phyloP scores from a whole-genome alignment of 2,329 filamentous ascomycete species.

The Botrytis hyacinthi region DNA sequence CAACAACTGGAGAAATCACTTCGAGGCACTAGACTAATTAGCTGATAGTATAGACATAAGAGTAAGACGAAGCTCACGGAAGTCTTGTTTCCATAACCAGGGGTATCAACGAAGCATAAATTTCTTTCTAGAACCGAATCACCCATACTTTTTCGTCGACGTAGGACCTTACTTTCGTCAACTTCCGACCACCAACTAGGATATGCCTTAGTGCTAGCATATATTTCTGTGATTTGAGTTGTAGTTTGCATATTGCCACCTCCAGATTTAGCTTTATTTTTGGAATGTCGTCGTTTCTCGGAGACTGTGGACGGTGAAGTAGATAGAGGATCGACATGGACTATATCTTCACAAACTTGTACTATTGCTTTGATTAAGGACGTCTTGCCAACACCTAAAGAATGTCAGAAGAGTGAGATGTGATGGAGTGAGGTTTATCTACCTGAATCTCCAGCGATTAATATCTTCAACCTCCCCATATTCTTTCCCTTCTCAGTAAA shows the following conservation, averaged over 20 bases:
- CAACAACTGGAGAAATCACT: conserved; percentile 57
- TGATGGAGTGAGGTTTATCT: conserved; percentile 32
- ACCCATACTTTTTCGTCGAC: conserved; percentile 67
- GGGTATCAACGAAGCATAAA: conserved; percentile 87
- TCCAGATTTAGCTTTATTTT: conserved; percentile 31
- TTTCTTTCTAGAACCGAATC: conserved; percentile 86
- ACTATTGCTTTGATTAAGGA: conserved; percentile 86
- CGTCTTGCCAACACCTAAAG: conserved; percentile 77
- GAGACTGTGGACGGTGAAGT: conserved; percentile 37
- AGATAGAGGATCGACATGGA: conserved; percentile 71
- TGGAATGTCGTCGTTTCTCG: conserved; percentile 33
- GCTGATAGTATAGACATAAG: conserved; percentile 29
- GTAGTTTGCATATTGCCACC: conserved; percentile 38
- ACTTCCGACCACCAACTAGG: conserved; percentile 86
- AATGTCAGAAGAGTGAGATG: conserved; percentile 24
- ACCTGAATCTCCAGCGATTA: conserved; percentile 79
- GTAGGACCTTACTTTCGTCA: conserved; percentile 59
- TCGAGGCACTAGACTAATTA: conserved; percentile 49
- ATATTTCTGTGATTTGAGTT: conserved; percentile 60
- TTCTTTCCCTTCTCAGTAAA: conserved; percentile 85
- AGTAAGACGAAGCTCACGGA: conserved; percentile 45
- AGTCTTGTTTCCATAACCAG: conserved; percentile 56
- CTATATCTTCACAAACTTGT: conserved; percentile 84
- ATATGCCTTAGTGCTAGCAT: conserved; percentile 79
- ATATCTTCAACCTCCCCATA: conserved; percentile 83